Evolutionary conservation across 371 early-diverging fungal genomes (phyloP).

Genomic region (Ordospora pajunii): DNA sequence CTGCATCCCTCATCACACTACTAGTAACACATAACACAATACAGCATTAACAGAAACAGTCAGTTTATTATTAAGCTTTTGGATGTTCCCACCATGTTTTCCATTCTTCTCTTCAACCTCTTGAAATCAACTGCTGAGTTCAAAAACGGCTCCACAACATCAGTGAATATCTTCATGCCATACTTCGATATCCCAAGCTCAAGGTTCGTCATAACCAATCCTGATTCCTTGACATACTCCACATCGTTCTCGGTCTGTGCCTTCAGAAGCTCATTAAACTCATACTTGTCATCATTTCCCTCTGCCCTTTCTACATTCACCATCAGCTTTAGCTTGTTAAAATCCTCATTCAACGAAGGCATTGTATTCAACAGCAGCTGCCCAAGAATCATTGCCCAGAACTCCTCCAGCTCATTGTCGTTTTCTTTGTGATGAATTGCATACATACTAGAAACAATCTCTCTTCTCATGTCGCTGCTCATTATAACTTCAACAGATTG

Average conservation of each 20-base stretch:
- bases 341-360: background rate
- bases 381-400: background rate
- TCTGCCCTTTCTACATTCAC: background rate
- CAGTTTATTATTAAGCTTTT: background rate
- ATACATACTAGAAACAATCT: background rate
- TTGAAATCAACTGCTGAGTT: background rate
- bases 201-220: background rate
- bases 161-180: background rate
- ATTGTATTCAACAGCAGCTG: background rate
- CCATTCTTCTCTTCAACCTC: background rate
- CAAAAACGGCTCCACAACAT: background rate
- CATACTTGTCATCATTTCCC: background rate
- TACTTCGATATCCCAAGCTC: background rate
- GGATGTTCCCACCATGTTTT: background rate
- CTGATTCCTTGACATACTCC: background rate
- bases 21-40: too few relatives aligned
- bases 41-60: too few relatives aligned
- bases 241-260: background rate
- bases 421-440: background rate
- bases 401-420: background rate
- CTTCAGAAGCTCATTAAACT: background rate
- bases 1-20: too few relatives aligned
- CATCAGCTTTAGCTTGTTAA: background rate
- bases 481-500: background rate
- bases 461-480: background rate